These are phyloP conservation scores for Furcasterigmium sp. DNA, from an alignment of 2,329 filamentous ascomycete genomes.

Conservation along the genomic window DNA sequence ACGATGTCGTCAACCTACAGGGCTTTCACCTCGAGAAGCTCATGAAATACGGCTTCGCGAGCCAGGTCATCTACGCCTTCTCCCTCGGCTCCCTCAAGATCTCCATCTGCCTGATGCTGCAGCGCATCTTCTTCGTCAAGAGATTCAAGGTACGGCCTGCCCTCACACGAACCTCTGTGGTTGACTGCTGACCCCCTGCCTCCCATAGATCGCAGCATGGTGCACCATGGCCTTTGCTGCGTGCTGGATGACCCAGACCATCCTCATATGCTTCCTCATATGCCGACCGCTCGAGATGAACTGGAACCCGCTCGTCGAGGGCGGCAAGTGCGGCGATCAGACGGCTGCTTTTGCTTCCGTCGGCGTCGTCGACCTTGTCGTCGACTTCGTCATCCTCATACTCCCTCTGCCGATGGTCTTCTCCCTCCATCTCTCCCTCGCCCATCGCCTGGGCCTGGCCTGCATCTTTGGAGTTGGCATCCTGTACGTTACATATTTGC, in stretches of 20 bases:
- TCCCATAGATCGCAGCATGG: no score
- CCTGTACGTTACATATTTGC: no score
- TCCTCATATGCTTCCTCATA: conserved; percentile 25
- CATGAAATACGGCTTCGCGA: conserved; percentile 11
- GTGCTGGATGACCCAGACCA: conserved; percentile 18
- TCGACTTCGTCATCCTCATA: conserved; percentile 21
- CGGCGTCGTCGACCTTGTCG: conserved; percentile 23
- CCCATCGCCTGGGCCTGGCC: conserved; percentile 22
- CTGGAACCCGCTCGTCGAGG: conserved; percentile 24
- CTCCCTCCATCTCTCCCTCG: conserved; percentile 19
- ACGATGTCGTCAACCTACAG: conserved; percentile 11
- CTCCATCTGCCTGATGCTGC: conserved; percentile 15
- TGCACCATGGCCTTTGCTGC: conserved; percentile 18
- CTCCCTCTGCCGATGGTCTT: conserved; percentile 25
- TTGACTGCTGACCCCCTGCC: no score
- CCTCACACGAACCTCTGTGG: no score
- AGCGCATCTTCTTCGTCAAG: conserved; percentile 14
- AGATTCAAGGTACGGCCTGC: conserved; percentile 8
- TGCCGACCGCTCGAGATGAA: conserved; percentile 29
- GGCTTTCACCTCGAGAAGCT: conserved; percentile 6
- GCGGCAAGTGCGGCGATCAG: conserved; percentile 26
- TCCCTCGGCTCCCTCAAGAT: conserved; percentile 13
- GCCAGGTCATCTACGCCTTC: conserved; percentile 13
- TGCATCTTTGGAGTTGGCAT: conserved; percentile 23
- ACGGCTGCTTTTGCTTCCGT: conserved; percentile 20